Conservation (phyloP, 2,329 filamentous ascomycete species). For the Ophiostoma sp. region DNA sequence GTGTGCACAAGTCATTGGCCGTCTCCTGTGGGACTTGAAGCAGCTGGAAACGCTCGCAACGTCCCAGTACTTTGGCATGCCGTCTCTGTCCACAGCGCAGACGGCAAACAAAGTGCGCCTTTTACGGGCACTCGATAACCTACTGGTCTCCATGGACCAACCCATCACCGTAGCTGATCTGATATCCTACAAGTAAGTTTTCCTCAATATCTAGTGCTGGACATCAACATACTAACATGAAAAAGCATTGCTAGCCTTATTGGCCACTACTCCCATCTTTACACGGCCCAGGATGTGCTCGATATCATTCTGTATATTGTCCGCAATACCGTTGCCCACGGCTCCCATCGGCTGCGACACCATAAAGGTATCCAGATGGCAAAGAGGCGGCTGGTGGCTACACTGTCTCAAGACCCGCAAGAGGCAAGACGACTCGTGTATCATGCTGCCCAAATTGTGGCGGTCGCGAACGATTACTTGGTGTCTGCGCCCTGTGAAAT, state of each 20-base stretch:
- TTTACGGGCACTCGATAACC: slow-evolving; percentile 26
- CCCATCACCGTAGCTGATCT: slow-evolving; percentile 30
- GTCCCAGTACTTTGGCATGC: slow-evolving; percentile 29
- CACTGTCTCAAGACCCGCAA: slow-evolving; percentile 26
- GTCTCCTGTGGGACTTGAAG: slow-evolving; percentile 32
- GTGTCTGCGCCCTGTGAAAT: slow-evolving; percentile 33
- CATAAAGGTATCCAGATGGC: slow-evolving; percentile 28
- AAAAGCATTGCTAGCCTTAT: slow-evolving; percentile 28
- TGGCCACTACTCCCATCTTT: slow-evolving; percentile 32
- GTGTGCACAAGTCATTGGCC: slow-evolving; percentile 31
- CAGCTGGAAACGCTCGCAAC: slow-evolving; percentile 31
- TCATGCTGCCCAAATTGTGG: slow-evolving; percentile 33
- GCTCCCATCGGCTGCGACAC: slow-evolving; percentile 14
- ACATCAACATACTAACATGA: background rate
- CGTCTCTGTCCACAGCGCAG: slow-evolving; percentile 28
- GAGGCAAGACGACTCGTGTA: slow-evolving; percentile 29
- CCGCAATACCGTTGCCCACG: slow-evolving; percentile 28
- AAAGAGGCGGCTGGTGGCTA: slow-evolving; percentile 27
- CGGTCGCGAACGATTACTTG: slow-evolving; percentile 31
- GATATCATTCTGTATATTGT: slow-evolving; percentile 32
- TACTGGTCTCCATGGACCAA: slow-evolving; percentile 27
- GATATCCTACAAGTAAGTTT: slow-evolving; percentile 31
- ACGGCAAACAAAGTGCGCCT: slow-evolving; percentile 28
- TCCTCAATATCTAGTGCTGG: background rate
- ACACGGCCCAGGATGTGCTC: slow-evolving; percentile 30